Base-by-base conservation (phyloP, 306 rosid genomes). In the Vigna trinervia region DNA sequence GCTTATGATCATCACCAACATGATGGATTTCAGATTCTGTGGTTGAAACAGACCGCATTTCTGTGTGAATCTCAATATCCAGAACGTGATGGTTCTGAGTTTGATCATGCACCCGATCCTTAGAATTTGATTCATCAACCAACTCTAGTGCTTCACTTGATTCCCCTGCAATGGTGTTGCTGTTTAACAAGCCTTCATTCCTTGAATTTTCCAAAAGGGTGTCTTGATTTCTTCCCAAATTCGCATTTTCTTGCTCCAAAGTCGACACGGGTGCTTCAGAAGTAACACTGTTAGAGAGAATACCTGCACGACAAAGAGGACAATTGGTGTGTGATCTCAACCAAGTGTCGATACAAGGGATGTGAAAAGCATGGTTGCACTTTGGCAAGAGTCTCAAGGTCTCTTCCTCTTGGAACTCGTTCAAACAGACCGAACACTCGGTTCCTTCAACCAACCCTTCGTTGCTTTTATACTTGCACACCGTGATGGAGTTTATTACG, bases 361-460 rank as follows among this genome's bases (percentile, higher is more conserved):
- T 70, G 47, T 92, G 97, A 63, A 92, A 92, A 0, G 93, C 91
- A 46, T 92, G 97, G 69, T 74, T 92, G 26, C 97, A 91, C 69
- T 89, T 91, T 0, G 97, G 97, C 80, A 91, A 79, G 17, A 91
- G 66, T 34, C 92, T 75, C 6, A 92, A 69, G 1, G 85, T 84
- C 73, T 89, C 91, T 14, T 71, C 86, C 73, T 89, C 93, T 4
- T 15, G 85, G 63, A 89, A 89, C 80, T 87, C 97, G 32, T 73
- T 89, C 81, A 92, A 78, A 74, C 97, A 92, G 56, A 92, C 92
- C 0, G 93, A 88, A 68, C 95, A 89, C 45, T 88, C 91, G 0
- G 91, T 84, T 23, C 93, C 97, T 78, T 92, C 93, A 7, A 89
- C 79, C 83, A 92, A 73, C 0, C 95, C 93, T 43, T 92, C 95